Evolutionary conservation across 2,329 filamentous ascomycete genomes (phyloP).

Genomic region (Bertia moriformis): DNA sequence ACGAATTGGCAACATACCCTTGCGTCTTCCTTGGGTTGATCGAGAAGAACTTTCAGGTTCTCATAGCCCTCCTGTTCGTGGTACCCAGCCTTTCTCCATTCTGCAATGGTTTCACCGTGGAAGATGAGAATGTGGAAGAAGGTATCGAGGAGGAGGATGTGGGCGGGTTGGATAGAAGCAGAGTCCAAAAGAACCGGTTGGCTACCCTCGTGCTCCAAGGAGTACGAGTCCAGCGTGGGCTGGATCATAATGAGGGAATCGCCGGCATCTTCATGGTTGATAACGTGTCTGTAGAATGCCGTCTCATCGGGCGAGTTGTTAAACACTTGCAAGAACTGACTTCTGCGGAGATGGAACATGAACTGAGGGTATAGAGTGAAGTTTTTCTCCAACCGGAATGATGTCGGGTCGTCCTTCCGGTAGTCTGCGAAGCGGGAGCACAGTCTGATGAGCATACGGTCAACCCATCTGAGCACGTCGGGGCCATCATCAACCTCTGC

Average conservation of each 20-base stretch:
- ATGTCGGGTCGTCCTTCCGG: constrained; percentile 91
- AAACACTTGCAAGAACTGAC: constrained; percentile 96
- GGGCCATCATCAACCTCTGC: constrained; percentile 95
- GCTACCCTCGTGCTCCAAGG: constrained; percentile 85
- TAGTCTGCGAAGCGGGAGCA: constrained; percentile 97
- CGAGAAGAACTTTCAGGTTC: constrained; percentile 76
- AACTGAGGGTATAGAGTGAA: constrained; percentile 98
- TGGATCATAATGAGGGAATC: constrained; percentile 99
- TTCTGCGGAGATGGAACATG: constrained; percentile 96
- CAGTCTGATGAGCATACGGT: constrained; percentile 91
- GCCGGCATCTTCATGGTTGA: constrained; percentile 93
- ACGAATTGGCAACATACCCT: constrained; percentile 53
- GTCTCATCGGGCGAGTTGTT: constrained; percentile 99
- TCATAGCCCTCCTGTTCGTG: constrained; percentile 97
- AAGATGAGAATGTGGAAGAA: constrained; percentile 99
- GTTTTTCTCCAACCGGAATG: constrained; percentile 94
- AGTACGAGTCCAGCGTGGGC: constrained; percentile 91
- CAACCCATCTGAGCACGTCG: constrained; percentile 96
- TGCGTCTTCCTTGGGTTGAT: constrained; percentile 91
- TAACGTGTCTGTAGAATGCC: constrained; percentile 92
- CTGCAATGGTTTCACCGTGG: constrained; percentile 92
- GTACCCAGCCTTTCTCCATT: constrained; percentile 96
- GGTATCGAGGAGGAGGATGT: constrained; percentile 85
- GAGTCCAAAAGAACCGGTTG: constrained; percentile 92
- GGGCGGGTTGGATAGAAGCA: constrained; percentile 85